Conservation (phyloP, 371 early-diverging fungal genomes). For the Apophysomyces ossiformis region DNA sequence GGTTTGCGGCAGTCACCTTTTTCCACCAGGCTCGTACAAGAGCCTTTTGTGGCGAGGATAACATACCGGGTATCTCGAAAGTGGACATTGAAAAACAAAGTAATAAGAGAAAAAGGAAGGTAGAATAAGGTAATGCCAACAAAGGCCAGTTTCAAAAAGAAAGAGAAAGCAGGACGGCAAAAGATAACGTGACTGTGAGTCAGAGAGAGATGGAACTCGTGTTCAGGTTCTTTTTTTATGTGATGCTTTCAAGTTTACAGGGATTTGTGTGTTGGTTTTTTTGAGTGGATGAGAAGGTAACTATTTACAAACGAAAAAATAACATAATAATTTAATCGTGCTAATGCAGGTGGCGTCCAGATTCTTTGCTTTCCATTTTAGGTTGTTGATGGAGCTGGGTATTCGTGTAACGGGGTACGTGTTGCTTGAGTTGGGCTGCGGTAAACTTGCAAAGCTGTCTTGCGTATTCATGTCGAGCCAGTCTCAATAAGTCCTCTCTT, state of each 20-base stretch:
- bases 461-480: slow-evolving; percentile 49
- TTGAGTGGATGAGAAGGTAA: not conserved
- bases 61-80: slow-evolving; percentile 27
- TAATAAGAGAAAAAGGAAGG: no score
- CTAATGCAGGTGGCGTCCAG: slow-evolving; percentile 12
- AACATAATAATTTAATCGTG: not conserved
- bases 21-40: slow-evolving; percentile 48
- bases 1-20: slow-evolving; percentile 27
- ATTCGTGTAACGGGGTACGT: slow-evolving; percentile 36
- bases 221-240: slow-evolving; percentile 3
- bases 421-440: slow-evolving; percentile 35
- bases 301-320: not conserved
- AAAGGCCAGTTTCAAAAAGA: not conserved
- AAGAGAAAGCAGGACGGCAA: not conserved
- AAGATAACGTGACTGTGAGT: slow-evolving; percentile 7
- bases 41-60: slow-evolving; percentile 36
- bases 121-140: slow-evolving; percentile 1
- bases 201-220: not conserved
- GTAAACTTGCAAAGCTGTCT: slow-evolving; percentile 45
- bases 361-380: slow-evolving; percentile 9
- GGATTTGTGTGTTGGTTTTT: not conserved
- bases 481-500: slow-evolving; percentile 34
- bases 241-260: not conserved
- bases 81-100: slow-evolving; percentile 22
- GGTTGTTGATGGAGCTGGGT: slow-evolving; percentile 4